Conservation (phyloP, 306 rosid species). For the Prunus mongolica region DNA sequence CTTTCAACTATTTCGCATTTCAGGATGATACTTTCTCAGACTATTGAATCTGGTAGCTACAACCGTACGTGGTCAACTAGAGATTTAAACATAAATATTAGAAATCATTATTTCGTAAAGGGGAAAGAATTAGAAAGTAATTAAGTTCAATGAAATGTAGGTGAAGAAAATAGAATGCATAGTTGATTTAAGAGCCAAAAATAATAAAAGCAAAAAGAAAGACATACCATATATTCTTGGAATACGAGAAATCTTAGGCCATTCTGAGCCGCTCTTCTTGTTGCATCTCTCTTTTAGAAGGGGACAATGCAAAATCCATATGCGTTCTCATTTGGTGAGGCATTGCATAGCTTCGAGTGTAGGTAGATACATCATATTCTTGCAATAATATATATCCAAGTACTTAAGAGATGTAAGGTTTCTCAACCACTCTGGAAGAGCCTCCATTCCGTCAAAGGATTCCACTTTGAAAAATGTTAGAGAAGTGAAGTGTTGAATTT, state of each 20-base stretch:
- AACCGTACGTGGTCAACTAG: accelerated
- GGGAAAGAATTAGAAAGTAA: no score
- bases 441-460: neutral
- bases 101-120: no score
- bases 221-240: neutral
- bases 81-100: no score
- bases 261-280: neutral
- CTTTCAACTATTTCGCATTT: no score
- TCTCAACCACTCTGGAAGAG: neutral
- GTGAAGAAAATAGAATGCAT: no score
- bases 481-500: no score
- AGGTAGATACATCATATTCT: neutral
- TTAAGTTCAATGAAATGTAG: no score
- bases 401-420: neutral
- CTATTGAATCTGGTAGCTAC: no score
- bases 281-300: neutral
- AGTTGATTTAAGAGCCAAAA: no score
- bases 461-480: accelerated
- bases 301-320: accelerated
- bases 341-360: neutral
- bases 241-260: neutral
- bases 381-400: accelerated
- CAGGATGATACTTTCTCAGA: no score
- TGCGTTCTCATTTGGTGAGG: neutral
- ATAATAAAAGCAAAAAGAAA: no score